These are phyloP conservation scores for Daedaleopsis nitida DNA, from an alignment of 768 basidiomycete species.

Conservation along the genomic window DNA sequence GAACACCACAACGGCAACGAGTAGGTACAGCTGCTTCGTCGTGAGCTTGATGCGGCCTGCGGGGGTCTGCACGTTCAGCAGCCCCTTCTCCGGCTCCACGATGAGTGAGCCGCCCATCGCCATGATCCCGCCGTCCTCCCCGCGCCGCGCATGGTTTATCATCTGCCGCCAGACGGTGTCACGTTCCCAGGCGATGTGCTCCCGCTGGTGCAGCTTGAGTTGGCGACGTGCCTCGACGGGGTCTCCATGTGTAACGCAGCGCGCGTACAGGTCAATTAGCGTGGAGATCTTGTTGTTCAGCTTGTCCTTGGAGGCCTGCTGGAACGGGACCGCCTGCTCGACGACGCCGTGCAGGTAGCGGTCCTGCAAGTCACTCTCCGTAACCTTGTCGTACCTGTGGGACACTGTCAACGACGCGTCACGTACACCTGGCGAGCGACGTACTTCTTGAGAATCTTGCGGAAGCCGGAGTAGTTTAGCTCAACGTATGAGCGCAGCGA, in stretches of 20 bases:
- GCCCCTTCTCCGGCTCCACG: constrained; percentile 44
- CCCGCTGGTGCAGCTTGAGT: constrained; percentile 83
- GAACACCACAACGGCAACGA: constrained; percentile 61
- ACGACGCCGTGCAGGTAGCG: constrained; percentile 73
- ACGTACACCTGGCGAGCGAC: constrained; percentile 25
- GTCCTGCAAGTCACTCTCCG: constrained; percentile 77
- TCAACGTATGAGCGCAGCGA: constrained; percentile 87
- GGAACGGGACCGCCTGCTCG: constrained; percentile 70
- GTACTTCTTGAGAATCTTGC: constrained; percentile 95
- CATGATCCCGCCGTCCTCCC: constrained; percentile 33
- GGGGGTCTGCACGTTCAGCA: constrained; percentile 57
- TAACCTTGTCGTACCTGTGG: constrained; percentile 93
- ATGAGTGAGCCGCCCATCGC: constrained; percentile 35
- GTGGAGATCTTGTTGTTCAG: constrained; percentile 58
- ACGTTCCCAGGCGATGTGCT: constrained; percentile 95
- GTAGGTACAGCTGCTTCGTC: constrained; percentile 57
- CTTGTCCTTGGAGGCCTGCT: constrained; percentile 57
- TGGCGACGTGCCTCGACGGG: constrained; percentile 70
- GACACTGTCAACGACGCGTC: neutral
- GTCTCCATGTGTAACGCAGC: constrained; percentile 82
- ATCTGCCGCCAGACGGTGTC: constrained; percentile 98
- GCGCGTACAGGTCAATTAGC: constrained; percentile 76
- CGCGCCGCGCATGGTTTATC: constrained; percentile 81
- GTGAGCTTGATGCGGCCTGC: constrained; percentile 69
- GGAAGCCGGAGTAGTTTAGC: constrained; percentile 89